Conservation (phyloP, 2,329 filamentous ascomycete species). For the Monilinia vaccinii-corymbosi region DNA sequence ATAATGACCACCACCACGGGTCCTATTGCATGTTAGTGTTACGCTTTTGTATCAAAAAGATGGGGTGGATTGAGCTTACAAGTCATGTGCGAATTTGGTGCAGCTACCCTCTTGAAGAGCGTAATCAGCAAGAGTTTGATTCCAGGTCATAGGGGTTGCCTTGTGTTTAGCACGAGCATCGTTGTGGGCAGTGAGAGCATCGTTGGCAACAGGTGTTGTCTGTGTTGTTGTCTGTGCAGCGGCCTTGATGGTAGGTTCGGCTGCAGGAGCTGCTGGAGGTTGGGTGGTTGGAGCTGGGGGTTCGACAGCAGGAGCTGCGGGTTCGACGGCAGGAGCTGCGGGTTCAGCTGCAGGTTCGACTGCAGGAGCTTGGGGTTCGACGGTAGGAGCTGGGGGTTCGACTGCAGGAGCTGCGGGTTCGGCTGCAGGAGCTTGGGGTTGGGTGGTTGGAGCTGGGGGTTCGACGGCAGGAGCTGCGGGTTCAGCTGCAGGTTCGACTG, state of each 20-base stretch:
- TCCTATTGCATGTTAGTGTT: slow-evolving; percentile 35
- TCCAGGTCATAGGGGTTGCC: slow-evolving; percentile 55
- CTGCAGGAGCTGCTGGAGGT: too few species aligned
- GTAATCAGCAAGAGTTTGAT: slow-evolving; percentile 50
- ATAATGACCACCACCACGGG: slow-evolving; percentile 54
- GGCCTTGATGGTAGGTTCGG: too few species aligned
- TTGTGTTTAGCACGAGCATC: slow-evolving; percentile 77
- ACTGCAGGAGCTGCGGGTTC: too few species aligned
- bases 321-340: background rate
- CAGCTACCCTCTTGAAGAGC: slow-evolving; percentile 54
- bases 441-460: too few species aligned
- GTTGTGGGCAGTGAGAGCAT: slow-evolving; percentile 53
- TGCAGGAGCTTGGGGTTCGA: background rate
- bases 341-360: too few species aligned
- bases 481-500: too few species aligned
- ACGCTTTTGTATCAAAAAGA: background rate
- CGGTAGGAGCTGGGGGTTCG: background rate
- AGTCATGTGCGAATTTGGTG: slow-evolving; percentile 69
- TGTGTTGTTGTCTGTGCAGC: too few species aligned
- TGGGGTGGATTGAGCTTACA: slow-evolving; percentile 44
- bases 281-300: background rate
- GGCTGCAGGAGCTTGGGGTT: too few species aligned
- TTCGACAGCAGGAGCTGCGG: background rate
- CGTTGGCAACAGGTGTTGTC: slow-evolving; percentile 6
- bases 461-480: too few species aligned